phyloP scores from a whole-genome alignment of 768 basidiomycete species.

The Lentinula raphanica region DNA sequence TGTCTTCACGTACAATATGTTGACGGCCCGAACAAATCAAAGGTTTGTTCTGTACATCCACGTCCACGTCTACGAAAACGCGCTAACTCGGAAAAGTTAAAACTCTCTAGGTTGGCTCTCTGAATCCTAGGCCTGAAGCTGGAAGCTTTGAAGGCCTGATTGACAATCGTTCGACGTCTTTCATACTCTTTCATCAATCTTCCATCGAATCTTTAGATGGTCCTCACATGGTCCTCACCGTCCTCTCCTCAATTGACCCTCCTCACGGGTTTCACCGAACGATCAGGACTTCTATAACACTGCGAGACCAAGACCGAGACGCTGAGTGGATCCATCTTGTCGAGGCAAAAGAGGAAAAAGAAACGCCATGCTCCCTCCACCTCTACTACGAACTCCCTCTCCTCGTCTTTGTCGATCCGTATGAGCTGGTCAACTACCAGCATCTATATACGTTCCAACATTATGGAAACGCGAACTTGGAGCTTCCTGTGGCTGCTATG shows the following conservation, averaged over 20 bases:
- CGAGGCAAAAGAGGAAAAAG: no score
- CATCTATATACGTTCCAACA: slow-evolving; percentile 34
- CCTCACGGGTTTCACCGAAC: neutral
- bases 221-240: neutral
- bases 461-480: slow-evolving; percentile 39
- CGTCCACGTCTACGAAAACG: neutral
- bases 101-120: no score
- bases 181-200: no score
- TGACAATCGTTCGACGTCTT: neutral
- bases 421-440: slow-evolving; percentile 37
- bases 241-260: neutral
- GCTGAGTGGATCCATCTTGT: neutral
- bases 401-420: slow-evolving; percentile 41
- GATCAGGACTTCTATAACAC: neutral
- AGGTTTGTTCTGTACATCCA: neutral
- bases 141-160: no score
- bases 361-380: slow-evolving; percentile 29
- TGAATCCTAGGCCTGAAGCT: no score
- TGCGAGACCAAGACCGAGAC: neutral
- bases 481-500: slow-evolving; percentile 39
- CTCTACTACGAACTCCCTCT: slow-evolving; percentile 37
- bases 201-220: no score
- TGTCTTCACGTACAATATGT: neutral
- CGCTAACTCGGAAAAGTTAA: no score
- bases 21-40: neutral